phyloP scores from a whole-genome alignment of 352 stramenopile genomes.

The Pythium phragmitis region DNA sequence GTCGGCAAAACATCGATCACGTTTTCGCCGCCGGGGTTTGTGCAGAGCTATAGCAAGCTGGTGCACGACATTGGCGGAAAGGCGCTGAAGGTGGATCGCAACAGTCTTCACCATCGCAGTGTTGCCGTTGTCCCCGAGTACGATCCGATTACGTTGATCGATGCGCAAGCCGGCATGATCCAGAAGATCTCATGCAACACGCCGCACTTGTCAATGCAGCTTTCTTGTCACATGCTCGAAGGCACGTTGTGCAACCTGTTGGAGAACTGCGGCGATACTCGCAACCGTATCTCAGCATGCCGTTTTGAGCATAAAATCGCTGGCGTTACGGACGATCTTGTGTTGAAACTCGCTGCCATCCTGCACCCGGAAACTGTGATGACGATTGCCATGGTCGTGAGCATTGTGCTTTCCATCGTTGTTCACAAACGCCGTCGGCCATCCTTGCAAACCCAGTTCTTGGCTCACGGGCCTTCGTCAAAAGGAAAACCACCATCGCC shows the following conservation, averaged over 20 bases:
- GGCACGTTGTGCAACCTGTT: constrained; percentile 83
- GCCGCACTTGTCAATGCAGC: constrained; percentile 83
- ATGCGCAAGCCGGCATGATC: constrained; percentile 85
- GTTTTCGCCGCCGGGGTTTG: constrained; percentile 82
- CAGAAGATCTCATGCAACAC: constrained; percentile 90
- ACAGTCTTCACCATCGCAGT: constrained; percentile 77
- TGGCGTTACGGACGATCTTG: constrained; percentile 65
- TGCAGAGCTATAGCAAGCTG: constrained; percentile 90
- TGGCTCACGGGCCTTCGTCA: constrained; percentile 19
- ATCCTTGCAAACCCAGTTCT: constrained; percentile 25
- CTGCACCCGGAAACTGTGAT: constrained; percentile 62
- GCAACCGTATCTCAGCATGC: constrained; percentile 61
- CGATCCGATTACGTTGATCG: constrained; percentile 87
- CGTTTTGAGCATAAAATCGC: constrained; percentile 78
- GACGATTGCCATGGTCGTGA: constrained; percentile 43
- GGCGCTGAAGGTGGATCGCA: constrained; percentile 67
- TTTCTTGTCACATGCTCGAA: constrained; percentile 92
- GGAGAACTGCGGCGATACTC: constrained; percentile 68
- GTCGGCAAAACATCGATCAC: constrained; percentile 76
- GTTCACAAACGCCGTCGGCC: constrained; percentile 39
- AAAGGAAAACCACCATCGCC: constrained; percentile 27
- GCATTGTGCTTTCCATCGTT: constrained; percentile 64
- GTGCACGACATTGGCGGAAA: constrained; percentile 78
- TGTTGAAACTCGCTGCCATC: constrained; percentile 43
- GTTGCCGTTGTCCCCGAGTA: constrained; percentile 89